phyloP scores from a whole-genome alignment of 192 early-diverging fungal genomes.

The Coemansia nantahalensis region DNA sequence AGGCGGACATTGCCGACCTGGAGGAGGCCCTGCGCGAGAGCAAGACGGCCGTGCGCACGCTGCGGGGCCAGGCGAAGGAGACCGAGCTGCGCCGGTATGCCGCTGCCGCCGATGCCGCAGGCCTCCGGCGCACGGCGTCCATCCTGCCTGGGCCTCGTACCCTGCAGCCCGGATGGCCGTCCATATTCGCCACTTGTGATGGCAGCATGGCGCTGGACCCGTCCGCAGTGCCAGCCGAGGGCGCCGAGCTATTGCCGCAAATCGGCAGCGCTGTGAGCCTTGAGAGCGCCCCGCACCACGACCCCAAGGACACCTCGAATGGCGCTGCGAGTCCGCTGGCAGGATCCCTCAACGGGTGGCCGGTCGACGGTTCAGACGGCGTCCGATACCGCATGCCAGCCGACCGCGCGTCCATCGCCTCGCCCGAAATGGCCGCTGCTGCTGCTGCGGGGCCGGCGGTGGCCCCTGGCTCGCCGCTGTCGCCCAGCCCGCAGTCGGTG shows the following conservation, averaged over 20 bases:
- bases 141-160: constrained; percentile 6
- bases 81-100: constrained; percentile 37
- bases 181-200: no score
- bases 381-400: not conserved
- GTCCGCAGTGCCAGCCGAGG: not conserved
- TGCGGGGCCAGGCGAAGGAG: constrained; percentile 31
- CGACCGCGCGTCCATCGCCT: not conserved
- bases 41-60: constrained; percentile 12
- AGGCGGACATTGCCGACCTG: constrained; percentile 28
- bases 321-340: constrained; percentile 15
- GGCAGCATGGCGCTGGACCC: not conserved
- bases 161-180: not conserved
- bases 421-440: not conserved
- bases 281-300: not conserved
- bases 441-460: no score
- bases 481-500: constrained; percentile 2
- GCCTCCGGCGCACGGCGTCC: constrained; percentile 24
- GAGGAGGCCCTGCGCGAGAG: constrained; percentile 24
- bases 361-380: constrained; percentile 19
- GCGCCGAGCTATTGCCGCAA: constrained; percentile 1
- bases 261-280: not conserved
- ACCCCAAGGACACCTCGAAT: not conserved
- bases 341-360: constrained; percentile 36
- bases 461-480: no score
- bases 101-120: constrained; percentile 21